Base-by-base conservation (phyloP, 495 filamentous ascomycete genomes). In the Hypoxylon intermedium region DNA sequence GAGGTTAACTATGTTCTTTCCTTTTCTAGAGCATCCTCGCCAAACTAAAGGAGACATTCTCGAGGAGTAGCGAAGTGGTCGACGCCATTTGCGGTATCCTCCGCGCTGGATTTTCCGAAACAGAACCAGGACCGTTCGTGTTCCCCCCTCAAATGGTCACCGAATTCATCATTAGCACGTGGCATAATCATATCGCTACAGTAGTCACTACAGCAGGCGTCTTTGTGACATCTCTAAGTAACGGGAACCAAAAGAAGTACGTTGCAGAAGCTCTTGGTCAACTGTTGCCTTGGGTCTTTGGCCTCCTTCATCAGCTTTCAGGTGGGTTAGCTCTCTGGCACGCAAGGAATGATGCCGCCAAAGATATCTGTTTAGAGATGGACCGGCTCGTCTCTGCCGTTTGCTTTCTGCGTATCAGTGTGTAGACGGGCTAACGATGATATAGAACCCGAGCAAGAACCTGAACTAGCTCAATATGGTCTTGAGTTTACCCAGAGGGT, bases 171-270 rank as follows among this genome's bases (percentile, higher is more conserved):
- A 79, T 83, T 5, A 59, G 58, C 6, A 20, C 40, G 26, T 71
- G 68, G 68, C 45, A 64, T 4, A 61, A 45, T 13, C 81, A 88
- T 16, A 77, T 92, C 16, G 87, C 88, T 37, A 82, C 82, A 30
- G 81, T 96, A 6, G 85, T 97, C 44, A 87, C 84, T 18, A 93
- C 89, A 7, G 91, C 91, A 1, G 87, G 86, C 49, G 87, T 86
- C 2, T 88, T 96, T 59, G 79, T 94, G 34, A 85, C 83, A 12
- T 85, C 84, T 13, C 83, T 92, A 28, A 79, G 83, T 12, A 76
- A 77, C 3, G 74, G 78, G 53, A 48, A 65, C 60, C 31, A 71
- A 54, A 47, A 60, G 53, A 54, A 57, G 12, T 55, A 65, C 58
- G 82, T 76, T 28, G 62, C 63, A 19, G 58, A 67, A 5, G 79